These are phyloP conservation scores for Lepiota subincarnata DNA, from an alignment of 768 basidiomycete genomes.

Conservation along the genomic window DNA sequence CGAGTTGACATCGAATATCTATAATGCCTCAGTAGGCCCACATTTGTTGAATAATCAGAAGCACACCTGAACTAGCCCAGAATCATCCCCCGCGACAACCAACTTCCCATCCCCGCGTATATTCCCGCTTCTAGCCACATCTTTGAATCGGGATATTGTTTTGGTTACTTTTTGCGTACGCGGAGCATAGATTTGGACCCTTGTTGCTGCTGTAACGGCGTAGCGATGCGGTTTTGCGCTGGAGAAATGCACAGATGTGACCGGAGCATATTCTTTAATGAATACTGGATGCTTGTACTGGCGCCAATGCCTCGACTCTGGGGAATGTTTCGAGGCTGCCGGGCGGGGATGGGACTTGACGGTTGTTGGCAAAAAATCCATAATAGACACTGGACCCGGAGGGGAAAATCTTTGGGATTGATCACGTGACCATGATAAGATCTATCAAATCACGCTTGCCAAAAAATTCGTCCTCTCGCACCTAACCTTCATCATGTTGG, in stretches of 20 bases:
- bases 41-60: background rate
- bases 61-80: constrained; percentile 76
- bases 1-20: constrained; percentile 93
- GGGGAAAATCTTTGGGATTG: constrained; percentile 16
- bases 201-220: constrained; percentile 91
- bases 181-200: constrained; percentile 94
- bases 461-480: background rate
- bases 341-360: constrained; percentile 56
- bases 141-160: constrained; percentile 95
- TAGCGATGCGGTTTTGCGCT: constrained; percentile 86
- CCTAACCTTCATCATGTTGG: constrained; percentile 50
- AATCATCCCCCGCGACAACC: constrained; percentile 92
- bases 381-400: constrained; percentile 22
- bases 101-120: constrained; percentile 94
- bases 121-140: constrained; percentile 84
- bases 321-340: constrained; percentile 53
- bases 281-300: constrained; percentile 89
- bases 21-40: constrained; percentile 6
- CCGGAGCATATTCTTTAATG: constrained; percentile 94
- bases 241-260: constrained; percentile 92
- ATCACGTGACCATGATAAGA: constrained; percentile 21
- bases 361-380: constrained; percentile 82
- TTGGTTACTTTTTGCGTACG: constrained; percentile 95
- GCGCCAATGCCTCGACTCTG: constrained; percentile 84
- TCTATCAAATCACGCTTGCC: constrained; percentile 23